Evolutionary conservation across 108 stramenopile species (phyloP), one percentile per base, ranked within the genome.

Genomic region (Hondaea fermentalgiana): DNA sequence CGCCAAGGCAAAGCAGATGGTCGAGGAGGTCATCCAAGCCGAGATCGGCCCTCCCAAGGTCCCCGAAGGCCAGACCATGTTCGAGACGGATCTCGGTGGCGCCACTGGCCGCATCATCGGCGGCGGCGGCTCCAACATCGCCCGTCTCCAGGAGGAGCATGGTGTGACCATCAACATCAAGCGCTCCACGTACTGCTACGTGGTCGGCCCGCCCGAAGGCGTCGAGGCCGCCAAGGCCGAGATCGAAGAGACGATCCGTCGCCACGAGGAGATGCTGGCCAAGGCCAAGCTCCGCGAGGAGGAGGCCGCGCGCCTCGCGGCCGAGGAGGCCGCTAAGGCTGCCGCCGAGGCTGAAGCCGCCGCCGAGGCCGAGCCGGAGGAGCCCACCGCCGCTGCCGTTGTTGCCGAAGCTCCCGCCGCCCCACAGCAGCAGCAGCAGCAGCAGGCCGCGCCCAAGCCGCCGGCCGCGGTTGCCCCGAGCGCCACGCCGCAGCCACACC

Each of bases 1-100:
- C 76, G 76, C 76, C 76, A 83, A 83, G 76, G 76, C 76, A 47
- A 21, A 45, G 6, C 10, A 83, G 76, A 83, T 83, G 76, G 76
- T 83, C 25, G 49, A 83, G 76, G 76, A 47, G 12, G 28, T 53
- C 25, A 83, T 83, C 76, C 45, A 83, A 17, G 76, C 45, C 49
- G 76, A 83, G 76, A 23, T 83, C 49, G 76, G 76, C 44, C 76
- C 76, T 6, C 76, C 76, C 45, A 47, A 47, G 51, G 76, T 83
- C 25, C 76, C 76, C 28, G 45, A 12, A 6, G 76, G 76, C 45
- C 76, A 83, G 76, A 83, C 10, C 51, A 21, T 53, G 49, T 53
- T 53, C 51, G 45, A 47, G 45, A 53, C 23, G 16, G 76, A 83
- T 45, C 76, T 83, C 51, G 76, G 76, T 6, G 76, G 49, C 28